A percentile compares a stretch with the other conserved stretches of the same genome.
Evolutionary conservation across 352 stramenopile species (phyloP).

Genomic region (Globisporangium sylvaticum): DNA sequence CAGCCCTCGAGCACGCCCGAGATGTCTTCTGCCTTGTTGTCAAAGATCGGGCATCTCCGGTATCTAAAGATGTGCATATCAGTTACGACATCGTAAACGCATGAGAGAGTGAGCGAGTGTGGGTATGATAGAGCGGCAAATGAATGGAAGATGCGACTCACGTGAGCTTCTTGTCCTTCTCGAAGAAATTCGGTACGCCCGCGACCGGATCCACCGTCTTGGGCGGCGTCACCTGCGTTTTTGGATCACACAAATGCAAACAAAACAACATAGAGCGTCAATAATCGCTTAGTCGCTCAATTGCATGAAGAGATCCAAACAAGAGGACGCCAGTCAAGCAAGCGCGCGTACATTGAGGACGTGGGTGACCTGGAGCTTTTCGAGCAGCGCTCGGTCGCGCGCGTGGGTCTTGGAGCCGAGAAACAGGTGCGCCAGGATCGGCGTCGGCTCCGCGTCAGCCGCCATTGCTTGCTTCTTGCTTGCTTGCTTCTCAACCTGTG

Average conservation of each 20-base stretch:
- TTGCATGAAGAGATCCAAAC: not conserved
- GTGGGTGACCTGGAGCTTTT: conserved; percentile 67
- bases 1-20: conserved; percentile 73
- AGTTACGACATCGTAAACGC: not conserved
- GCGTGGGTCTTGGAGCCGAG: conserved; percentile 66
- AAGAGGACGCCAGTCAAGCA: not conserved
- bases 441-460: conserved; percentile 38
- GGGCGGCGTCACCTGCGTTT: conserved; percentile 63
- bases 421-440: conserved; percentile 70
- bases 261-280: not conserved
- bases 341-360: conserved; percentile 63
- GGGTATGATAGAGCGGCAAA: not conserved
- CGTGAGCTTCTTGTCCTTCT: conserved; percentile 78
- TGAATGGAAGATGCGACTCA: conserved; percentile 12
- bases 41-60: conserved; percentile 80
- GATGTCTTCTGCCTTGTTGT: conserved; percentile 90
- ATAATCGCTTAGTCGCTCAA: not conserved
- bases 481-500: not conserved
- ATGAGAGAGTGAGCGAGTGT: not conserved
- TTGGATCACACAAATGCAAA: not conserved
- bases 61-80: conserved; percentile 33
- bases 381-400: conserved; percentile 56
- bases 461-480: not conserved
- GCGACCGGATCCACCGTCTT: conserved; percentile 77
- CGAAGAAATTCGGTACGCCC: conserved; percentile 90